phyloP scores from a whole-genome alignment of 768 basidiomycete species.

The Tricholoma sp. region DNA sequence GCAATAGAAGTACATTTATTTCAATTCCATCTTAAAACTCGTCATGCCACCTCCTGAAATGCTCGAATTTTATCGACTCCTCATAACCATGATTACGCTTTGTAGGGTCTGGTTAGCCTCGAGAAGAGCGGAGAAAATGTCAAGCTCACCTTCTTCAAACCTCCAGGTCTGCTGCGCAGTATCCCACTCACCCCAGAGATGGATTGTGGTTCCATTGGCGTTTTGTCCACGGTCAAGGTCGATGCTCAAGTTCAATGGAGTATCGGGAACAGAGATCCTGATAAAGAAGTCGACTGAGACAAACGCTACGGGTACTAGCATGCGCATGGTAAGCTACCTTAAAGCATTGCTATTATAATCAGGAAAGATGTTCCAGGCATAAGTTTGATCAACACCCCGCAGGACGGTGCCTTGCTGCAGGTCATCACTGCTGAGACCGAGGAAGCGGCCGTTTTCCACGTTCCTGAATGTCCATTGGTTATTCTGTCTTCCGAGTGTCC shows the following conservation, averaged over 20 bases:
- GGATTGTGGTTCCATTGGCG: constrained; percentile 32
- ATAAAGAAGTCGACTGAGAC: neutral
- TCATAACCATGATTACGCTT: neutral
- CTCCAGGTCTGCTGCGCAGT: constrained; percentile 42
- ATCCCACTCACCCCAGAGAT: constrained; percentile 36
- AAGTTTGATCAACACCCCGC: constrained; percentile 8
- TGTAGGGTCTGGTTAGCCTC: neutral
- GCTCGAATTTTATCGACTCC: too few species aligned
- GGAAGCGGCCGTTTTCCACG: constrained; percentile 11
- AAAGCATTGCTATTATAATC: constrained; percentile 10
- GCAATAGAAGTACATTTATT: too few species aligned
- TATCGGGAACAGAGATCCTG: constrained; percentile 32
- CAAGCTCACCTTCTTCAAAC: constrained; percentile 18
- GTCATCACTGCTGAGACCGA: constrained; percentile 9
- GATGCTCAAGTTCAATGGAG: constrained; percentile 12
- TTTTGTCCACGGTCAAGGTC: constrained; percentile 36
- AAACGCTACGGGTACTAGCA: too few species aligned
- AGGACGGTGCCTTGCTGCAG: constrained; percentile 8
- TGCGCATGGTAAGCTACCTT: too few species aligned
- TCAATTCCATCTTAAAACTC: too few species aligned
- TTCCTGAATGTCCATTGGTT: constrained; percentile 18
- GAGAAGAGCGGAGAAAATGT: neutral
- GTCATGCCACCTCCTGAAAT: too few species aligned
- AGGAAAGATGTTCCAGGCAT: constrained; percentile 19
- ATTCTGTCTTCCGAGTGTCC: constrained; percentile 9